Evolutionary conservation across 352 stramenopile genomes (phyloP), one percentile per base, ranked within the genome.

Genomic region (Globisporangium cederbergense): DNA sequence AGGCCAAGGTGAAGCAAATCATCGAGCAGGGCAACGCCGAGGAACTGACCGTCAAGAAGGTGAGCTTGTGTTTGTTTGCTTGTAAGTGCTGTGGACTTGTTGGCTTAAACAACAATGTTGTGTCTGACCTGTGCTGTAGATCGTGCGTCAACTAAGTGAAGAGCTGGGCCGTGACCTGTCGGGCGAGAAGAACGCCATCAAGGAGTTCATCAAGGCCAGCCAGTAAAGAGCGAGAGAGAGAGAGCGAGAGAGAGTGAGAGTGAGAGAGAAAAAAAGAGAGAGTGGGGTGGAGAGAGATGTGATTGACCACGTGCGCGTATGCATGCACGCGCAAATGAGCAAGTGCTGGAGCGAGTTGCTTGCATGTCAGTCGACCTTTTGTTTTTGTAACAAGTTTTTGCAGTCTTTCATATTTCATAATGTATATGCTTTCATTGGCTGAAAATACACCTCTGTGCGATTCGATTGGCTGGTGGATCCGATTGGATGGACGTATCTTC

Each of bases 11-110:
- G 58, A 74, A 83, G 67, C 76, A 91, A 47, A 95, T 95, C 70
- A 91, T 95, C 45, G 79, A 78, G 4, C 71, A 87, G 34, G 86
- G 86, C 45, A 76, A 95, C 55, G 77, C 82, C 2, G 80, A 93
- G 56, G 79, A 92, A 58, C 73, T 95, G 50, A 95, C 86, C n/a
- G 73, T 93, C 32, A 95, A 95, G 55, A 89, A 88, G 78, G 86
- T 28, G 25, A 28, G 25, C 25, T 28, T 94, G 65, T 20, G 60
- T 53, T 10, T 22, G 8, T 16, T 14, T 32, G 45, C 8, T n/a
- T n/a, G 18, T 7, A 34, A 16, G 30, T 11, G 18, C 16, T 22
- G 18, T 28, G 22, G n/a, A 40, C n/a, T 61, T 51, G 22, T 13
- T 49, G 25, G 25, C 28, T 43, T 32, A 28, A 38, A 49, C 11